These are phyloP conservation scores for Termitomyces sp. DNA, from an alignment of 768 basidiomycete genomes.

Conservation along the genomic window DNA sequence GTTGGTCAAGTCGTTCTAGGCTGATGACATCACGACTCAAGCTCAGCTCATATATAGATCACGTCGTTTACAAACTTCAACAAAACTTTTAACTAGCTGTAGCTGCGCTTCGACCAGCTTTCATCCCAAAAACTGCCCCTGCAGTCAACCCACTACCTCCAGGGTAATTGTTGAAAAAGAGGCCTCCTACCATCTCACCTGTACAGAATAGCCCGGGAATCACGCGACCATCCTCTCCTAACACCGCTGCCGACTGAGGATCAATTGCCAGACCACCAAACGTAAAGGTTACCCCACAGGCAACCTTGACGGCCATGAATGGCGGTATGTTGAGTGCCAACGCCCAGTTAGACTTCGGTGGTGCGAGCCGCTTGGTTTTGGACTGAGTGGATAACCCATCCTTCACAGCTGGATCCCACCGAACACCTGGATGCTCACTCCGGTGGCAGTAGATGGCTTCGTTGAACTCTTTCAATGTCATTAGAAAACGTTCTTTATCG, in stretches of 20 bases:
- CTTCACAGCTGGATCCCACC: conserved; percentile 64
- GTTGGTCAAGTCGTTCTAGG: too few species aligned
- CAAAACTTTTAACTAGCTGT: not conserved
- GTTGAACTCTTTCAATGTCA: conserved; percentile 50
- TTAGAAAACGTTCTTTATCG: conserved; percentile 35
- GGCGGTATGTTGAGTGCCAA: conserved; percentile 47
- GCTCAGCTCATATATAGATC: not conserved
- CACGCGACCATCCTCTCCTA: conserved; percentile 35
- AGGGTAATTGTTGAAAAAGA: conserved; percentile 67
- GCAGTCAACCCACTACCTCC: conserved; percentile 65
- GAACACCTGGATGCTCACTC: conserved; percentile 25
- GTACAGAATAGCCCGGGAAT: conserved; percentile 61
- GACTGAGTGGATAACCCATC: conserved; percentile 57
- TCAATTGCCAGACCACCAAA: conserved; percentile 67
- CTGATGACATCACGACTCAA: conserved; percentile 17
- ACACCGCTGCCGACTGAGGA: conserved; percentile 46
- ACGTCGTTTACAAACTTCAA: not conserved
- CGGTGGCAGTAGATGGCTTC: conserved; percentile 36
- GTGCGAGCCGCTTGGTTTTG: conserved; percentile 23
- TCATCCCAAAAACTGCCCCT: conserved; percentile 62
- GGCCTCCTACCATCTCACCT: conserved; percentile 65
- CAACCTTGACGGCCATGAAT: conserved; percentile 63
- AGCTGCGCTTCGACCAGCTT: conserved; percentile 48
- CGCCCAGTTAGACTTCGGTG: conserved; percentile 71
- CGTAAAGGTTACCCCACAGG: conserved; percentile 71